Evolutionary conservation across 75 land plant genomes (phyloP).

Genomic region (Sequoia sempervirens): DNA sequence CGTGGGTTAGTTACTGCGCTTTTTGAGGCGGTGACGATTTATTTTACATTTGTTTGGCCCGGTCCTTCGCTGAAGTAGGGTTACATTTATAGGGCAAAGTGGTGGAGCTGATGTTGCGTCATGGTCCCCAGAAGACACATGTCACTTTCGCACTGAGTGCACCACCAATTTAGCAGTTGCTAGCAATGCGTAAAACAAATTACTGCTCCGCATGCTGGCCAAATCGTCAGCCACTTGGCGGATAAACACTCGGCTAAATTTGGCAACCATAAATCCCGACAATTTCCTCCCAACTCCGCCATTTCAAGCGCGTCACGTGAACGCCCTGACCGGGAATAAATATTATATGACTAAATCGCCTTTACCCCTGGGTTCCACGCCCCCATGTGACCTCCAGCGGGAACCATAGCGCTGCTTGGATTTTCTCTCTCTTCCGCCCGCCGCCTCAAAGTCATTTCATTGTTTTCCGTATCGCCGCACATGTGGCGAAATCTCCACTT

Average conservation of each 20-base stretch:
- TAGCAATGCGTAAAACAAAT: too few species aligned
- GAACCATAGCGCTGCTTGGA: not conserved
- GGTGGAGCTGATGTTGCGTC: not conserved
- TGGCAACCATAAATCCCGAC: not conserved
- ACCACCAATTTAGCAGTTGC: too few species aligned
- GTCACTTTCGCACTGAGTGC: too few species aligned
- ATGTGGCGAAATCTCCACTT: not conserved
- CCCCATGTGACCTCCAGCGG: not conserved
- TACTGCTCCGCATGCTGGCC: conserved; percentile 7
- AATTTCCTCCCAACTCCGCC: not conserved
- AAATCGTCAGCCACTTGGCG: not conserved
- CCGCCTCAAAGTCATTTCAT: conserved; percentile 1
- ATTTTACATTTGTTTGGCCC: not conserved
- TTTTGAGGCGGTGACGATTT: not conserved
- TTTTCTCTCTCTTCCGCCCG: not conserved
- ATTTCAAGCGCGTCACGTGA: conserved; percentile 1
- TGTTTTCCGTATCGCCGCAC: not conserved
- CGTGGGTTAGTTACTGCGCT: not conserved
- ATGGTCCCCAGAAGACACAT: too few species aligned
- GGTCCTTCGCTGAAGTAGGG: not conserved
- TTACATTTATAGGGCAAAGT: not conserved
- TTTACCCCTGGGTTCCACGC: not conserved
- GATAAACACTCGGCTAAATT: conserved; percentile 8
- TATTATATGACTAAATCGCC: too few species aligned
- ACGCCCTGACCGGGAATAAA: not conserved